Conservation (phyloP, 73 alveolate genomes). For the Paramecium sonneborni region DNA sequence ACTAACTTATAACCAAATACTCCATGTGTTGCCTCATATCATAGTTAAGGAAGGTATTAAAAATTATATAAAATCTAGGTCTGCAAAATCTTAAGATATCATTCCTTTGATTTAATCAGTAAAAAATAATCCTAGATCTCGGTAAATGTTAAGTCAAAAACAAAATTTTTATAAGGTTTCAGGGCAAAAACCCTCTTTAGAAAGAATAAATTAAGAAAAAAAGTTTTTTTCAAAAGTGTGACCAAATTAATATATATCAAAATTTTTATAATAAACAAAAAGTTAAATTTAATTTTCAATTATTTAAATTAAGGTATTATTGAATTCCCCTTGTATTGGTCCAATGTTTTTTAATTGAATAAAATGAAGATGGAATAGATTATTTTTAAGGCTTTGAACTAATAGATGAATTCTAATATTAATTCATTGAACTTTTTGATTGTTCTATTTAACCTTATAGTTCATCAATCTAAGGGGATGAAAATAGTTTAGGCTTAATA, state of each 20-base stretch:
- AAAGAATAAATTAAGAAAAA: constrained; percentile 19
- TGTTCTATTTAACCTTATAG: not conserved
- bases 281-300: not conserved
- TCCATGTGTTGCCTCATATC: constrained; percentile 58
- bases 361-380: constrained; percentile 3
- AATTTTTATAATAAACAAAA: not conserved
- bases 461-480: not conserved
- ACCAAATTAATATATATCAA: constrained; percentile 1
- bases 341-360: constrained; percentile 22
- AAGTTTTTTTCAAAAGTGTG: constrained; percentile 51
- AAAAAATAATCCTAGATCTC: constrained; percentile 29
- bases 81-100: constrained; percentile 47
- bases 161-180: not conserved
- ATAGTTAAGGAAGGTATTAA: constrained; percentile 49
- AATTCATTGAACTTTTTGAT: not conserved
- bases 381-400: not conserved
- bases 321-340: not conserved
- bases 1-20: not conserved
- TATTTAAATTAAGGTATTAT: not conserved
- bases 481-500: not conserved
- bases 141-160: not conserved
- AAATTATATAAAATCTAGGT: not conserved
- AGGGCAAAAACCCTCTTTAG: constrained; percentile 14
- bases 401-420: not conserved
- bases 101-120: constrained; percentile 18